A percentile compares a stretch with the other conserved stretches of the same genome.
These are phyloP conservation scores for Debaryomycetaceae sp. DNA, from an alignment of 1,139 yeast species.

Conservation along the genomic window DNA sequence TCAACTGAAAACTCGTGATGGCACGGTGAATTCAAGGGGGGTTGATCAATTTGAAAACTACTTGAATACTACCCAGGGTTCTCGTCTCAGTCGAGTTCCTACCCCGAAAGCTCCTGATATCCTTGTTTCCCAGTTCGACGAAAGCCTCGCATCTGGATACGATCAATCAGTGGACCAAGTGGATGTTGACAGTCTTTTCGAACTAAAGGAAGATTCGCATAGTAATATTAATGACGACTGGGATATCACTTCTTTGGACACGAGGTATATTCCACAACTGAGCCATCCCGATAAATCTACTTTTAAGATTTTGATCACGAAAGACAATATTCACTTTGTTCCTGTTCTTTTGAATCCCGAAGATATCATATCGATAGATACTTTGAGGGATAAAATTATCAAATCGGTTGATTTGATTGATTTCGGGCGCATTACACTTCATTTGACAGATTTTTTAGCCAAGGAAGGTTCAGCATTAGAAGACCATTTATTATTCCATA, in stretches of 20 bases:
- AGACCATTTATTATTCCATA: constrained; percentile 37
- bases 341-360: constrained; percentile 34
- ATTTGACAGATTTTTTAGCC: constrained; percentile 69
- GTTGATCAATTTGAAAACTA: neutral
- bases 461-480: constrained; percentile 61
- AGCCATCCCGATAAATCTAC: constrained; percentile 7
- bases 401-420: constrained; percentile 39
- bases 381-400: constrained; percentile 35
- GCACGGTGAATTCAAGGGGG: neutral
- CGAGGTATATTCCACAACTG: constrained; percentile 28
- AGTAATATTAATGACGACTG: neutral
- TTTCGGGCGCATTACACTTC: constrained; percentile 45
- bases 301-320: constrained; percentile 49
- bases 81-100: neutral
- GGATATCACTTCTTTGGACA: constrained; percentile 14
- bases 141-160: neutral
- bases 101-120: neutral
- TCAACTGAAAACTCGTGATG: neutral
- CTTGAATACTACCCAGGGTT: neutral
- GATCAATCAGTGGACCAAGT: neutral
- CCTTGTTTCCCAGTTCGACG: neutral
- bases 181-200: neutral
- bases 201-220: neutral
- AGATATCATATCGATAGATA: constrained; percentile 7
- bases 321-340: constrained; percentile 52